Conservation (phyloP, 257 asterid species). For the Petunia axillaris region DNA sequence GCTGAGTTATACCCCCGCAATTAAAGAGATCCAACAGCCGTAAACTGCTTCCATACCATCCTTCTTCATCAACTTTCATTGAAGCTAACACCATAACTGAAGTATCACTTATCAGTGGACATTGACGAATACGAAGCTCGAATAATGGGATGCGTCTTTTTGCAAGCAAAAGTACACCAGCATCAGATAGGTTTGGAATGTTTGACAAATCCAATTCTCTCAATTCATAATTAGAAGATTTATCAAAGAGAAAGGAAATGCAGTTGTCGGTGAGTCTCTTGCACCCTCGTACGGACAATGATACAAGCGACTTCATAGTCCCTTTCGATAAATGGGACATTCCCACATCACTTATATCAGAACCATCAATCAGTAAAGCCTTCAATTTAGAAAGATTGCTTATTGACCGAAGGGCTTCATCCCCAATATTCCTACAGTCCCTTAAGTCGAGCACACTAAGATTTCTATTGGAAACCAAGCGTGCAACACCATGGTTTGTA, state of each 20-base stretch:
- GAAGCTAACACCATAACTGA: conserved; percentile 87
- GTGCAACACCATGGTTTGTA: conserved; percentile 73
- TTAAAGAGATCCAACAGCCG: conserved; percentile 76
- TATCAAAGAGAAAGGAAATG: conserved; percentile 63
- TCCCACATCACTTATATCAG: conserved; percentile 83
- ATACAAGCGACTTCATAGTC: conserved; percentile 52
- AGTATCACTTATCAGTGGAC: conserved; percentile 85
- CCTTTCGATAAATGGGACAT: conserved; percentile 72
- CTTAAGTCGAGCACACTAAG: conserved; percentile 72
- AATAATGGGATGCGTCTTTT: conserved; percentile 62
- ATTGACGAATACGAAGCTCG: conserved; percentile 89
- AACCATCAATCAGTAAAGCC: conserved; percentile 75
- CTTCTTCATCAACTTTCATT: conserved; percentile 64
- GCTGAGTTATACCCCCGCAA: conserved; percentile 87
- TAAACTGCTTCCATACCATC: conserved; percentile 76
- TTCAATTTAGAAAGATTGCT: conserved; percentile 65
- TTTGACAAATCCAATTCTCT: conserved; percentile 84
- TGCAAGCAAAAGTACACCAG: conserved; percentile 67
- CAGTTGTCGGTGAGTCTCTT: conserved; percentile 85
- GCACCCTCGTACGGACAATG: conserved; percentile 87
- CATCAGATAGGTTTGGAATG: conserved; percentile 76
- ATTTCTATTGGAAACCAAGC: conserved; percentile 65
- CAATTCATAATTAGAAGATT: conserved; percentile 51
- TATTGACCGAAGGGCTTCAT: conserved; percentile 74
- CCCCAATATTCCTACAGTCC: conserved; percentile 82